A percentile compares a stretch with the other conserved stretches of the same genome.
These are phyloP conservation scores for Aquilaria yunnanensis DNA, from an alignment of 345 rosid genomes.

Conservation along the genomic window DNA sequence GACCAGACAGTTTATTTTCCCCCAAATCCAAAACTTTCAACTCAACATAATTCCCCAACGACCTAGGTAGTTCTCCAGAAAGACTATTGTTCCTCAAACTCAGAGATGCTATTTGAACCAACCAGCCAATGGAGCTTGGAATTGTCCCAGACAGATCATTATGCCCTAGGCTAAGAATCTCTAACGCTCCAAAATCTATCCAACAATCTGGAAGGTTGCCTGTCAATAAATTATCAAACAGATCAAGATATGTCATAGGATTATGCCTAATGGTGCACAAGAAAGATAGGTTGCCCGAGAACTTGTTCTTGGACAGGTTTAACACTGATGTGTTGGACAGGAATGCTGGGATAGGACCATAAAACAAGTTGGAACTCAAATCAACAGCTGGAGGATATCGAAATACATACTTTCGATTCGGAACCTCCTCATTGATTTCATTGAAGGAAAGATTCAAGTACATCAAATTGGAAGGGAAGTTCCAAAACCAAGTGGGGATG, in stretches of 20 bases:
- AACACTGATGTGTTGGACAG: conserved; percentile 12
- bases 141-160: conserved; percentile 12
- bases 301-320: conserved; percentile 31
- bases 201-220: conserved; percentile 29
- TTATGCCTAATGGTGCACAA: conserved; percentile 16
- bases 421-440: conserved; percentile 20
- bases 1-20: background rate
- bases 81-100: background rate
- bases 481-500: conserved; percentile 23
- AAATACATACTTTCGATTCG: conserved; percentile 6
- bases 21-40: conserved; percentile 3
- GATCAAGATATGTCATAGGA: conserved; percentile 23
- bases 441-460: conserved; percentile 24
- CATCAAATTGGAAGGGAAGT: background rate
- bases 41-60: background rate
- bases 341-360: conserved; percentile 11
- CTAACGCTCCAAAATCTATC: background rate
- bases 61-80: background rate
- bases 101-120: background rate
- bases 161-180: background rate
- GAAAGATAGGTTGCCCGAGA: conserved; percentile 26
- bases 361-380: conserved; percentile 13
- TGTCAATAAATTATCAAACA: conserved; percentile 21
- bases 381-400: conserved; percentile 4
- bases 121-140: conserved; percentile 16